These are phyloP conservation scores for Chlamydomonas sphaeroides DNA, from an alignment of 139 green algal species.

Conservation along the genomic window DNA sequence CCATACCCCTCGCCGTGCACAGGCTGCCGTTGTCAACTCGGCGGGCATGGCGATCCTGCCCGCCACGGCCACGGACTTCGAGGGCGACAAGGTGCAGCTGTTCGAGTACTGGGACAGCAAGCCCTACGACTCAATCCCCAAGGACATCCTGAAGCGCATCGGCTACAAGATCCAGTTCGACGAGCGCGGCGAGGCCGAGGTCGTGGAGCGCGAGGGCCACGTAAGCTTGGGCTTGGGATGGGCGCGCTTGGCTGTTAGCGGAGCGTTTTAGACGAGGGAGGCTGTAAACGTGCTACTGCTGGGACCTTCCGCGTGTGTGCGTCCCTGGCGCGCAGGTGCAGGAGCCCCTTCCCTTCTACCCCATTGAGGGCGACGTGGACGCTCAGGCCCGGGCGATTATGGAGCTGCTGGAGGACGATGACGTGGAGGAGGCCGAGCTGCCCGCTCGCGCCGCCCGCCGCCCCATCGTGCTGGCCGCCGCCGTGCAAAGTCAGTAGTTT, in stretches of 20 bases:
- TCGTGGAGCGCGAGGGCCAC: slow-evolving; percentile 33
- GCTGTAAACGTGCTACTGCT: too few relatives aligned
- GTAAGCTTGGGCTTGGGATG: background rate
- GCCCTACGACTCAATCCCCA: slow-evolving; percentile 41
- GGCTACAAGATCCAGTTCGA: slow-evolving; percentile 44
- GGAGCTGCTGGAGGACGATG: slow-evolving; percentile 53
- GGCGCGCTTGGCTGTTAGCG: too few relatives aligned
- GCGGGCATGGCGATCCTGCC: slow-evolving; percentile 24
- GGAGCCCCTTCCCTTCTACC: slow-evolving; percentile 21
- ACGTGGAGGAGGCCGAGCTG: slow-evolving; percentile 66
- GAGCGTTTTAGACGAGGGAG: too few relatives aligned
- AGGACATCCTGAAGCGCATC: slow-evolving; percentile 46
- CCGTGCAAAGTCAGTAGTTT: slow-evolving; percentile 26
- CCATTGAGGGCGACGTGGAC: slow-evolving; percentile 14
- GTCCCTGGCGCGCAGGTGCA: too few relatives aligned
- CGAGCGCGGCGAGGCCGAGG: slow-evolving; percentile 48
- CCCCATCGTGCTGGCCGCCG: slow-evolving; percentile 49
- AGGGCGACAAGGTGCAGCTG: slow-evolving; percentile 57
- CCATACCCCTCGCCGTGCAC: too few relatives aligned
- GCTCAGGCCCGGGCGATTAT: slow-evolving; percentile 46
- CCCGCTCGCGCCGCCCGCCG: slow-evolving; percentile 42
- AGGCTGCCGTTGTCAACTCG: too few relatives aligned
- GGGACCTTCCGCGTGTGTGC: too few relatives aligned
- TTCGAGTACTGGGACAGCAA: slow-evolving; percentile 49
- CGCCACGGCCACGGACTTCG: slow-evolving; percentile 45